Percentiles rank a stretch among this genome's conserved stretches.
Evolutionary conservation across 352 stramenopile species (phyloP).

Genomic region (Globisporangium acanthophoron): DNA sequence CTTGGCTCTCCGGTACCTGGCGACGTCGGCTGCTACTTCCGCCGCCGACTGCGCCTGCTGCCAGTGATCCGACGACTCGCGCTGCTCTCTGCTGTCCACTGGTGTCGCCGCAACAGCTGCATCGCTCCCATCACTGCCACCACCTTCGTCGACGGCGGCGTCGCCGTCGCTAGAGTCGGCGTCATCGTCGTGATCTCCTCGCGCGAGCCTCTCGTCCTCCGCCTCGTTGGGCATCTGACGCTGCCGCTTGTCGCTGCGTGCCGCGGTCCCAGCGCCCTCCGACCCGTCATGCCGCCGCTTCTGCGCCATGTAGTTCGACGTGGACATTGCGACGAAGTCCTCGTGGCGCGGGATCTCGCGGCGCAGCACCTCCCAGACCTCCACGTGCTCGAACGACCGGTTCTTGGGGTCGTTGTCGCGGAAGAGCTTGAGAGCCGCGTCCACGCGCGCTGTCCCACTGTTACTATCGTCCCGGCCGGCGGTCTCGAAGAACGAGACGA

Average conservation of each 20-base stretch:
- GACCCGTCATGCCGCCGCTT: neutral
- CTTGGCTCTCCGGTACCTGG: slow-evolving; percentile 8
- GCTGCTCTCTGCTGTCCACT: neutral
- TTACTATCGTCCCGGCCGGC: neutral
- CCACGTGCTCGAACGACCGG: slow-evolving; percentile 6
- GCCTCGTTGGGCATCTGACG: neutral
- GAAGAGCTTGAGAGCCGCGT: slow-evolving; percentile 5
- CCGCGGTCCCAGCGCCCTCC: neutral
- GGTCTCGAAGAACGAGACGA: slow-evolving; percentile 1
- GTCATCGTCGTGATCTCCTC: neutral
- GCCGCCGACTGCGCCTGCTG: neutral
- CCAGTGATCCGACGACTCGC: too few relatives aligned
- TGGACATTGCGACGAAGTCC: slow-evolving; percentile 6
- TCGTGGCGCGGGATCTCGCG: slow-evolving; percentile 11
- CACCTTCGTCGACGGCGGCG: neutral
- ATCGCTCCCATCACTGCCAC: neutral
- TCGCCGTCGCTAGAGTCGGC: neutral
- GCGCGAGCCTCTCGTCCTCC: neutral
- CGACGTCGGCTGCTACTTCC: neutral
- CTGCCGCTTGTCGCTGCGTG: too few relatives aligned
- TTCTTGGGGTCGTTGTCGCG: slow-evolving; percentile 5
- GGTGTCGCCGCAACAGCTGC: neutral
- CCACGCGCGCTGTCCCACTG: neutral
- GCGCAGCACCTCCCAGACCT: slow-evolving; percentile 11
- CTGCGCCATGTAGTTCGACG: slow-evolving; percentile 9